These are phyloP conservation scores for Claviceps paspali DNA, from an alignment of 2,329 filamentous ascomycete genomes.

Conservation along the genomic window DNA sequence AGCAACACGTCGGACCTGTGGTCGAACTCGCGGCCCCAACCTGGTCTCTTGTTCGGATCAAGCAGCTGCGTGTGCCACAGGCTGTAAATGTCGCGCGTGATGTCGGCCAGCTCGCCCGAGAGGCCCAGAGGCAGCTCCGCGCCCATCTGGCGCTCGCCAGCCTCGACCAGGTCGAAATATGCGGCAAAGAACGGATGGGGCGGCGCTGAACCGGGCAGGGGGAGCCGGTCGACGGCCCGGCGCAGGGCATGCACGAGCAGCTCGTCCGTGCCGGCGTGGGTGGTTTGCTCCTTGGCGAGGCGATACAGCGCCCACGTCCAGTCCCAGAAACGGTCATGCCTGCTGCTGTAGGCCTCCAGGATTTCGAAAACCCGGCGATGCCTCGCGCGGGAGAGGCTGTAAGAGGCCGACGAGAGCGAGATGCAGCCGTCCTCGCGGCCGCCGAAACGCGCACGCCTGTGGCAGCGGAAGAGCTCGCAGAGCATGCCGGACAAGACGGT, in stretches of 20 bases:
- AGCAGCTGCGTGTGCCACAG: conserved; percentile 6
- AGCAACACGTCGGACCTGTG: conserved; percentile 2
- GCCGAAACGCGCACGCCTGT: conserved; percentile 3
- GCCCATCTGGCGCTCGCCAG: background rate
- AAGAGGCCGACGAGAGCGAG: conserved; percentile 4
- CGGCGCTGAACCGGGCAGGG: background rate
- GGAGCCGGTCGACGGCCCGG: background rate
- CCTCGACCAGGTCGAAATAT: conserved; percentile 5
- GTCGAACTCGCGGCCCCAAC: conserved; percentile 6
- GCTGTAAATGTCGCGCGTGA: background rate
- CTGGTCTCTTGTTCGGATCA: conserved; percentile 1
- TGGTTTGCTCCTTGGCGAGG: conserved; percentile 3
- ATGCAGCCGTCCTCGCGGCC: conserved; percentile 7
- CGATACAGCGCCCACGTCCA: conserved; percentile 6
- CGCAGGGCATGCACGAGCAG: conserved; percentile 3
- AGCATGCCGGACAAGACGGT: conserved; percentile 4
- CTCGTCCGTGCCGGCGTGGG: conserved; percentile 5
- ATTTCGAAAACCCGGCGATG: conserved; percentile 6
- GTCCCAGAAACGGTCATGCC: conserved; percentile 5
- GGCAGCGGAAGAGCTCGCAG: conserved; percentile 6
- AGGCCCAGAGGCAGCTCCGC: conserved; percentile 3
- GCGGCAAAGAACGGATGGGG: background rate
- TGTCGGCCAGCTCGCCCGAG: background rate
- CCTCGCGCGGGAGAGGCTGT: conserved; percentile 6
- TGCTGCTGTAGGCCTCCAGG: conserved; percentile 2